phyloP scores from a whole-genome alignment of 164 flowering plant genomes.

The Chimonanthus salicifolius region DNA sequence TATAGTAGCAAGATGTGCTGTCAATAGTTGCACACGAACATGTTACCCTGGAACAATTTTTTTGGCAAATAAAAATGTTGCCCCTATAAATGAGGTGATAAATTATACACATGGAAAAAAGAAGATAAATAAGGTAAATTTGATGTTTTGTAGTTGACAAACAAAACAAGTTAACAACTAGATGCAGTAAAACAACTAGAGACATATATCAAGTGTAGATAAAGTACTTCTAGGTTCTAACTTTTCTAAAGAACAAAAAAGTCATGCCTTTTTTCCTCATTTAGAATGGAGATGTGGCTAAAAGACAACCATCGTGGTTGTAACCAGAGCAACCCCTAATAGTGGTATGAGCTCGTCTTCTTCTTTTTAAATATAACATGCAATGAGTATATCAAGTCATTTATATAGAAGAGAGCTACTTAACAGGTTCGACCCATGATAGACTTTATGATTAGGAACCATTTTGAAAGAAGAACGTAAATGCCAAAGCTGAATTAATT shows the following conservation, averaged over 20 bases:
- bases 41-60: constrained; percentile 3
- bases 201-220: not conserved
- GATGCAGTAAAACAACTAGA: not conserved
- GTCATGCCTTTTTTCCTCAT: no score
- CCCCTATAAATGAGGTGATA: not conserved
- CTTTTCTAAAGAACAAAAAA: not conserved
- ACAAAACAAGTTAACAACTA: not conserved
- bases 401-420: no score
- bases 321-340: not conserved
- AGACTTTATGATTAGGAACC: not conserved
- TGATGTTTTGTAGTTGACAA: not conserved
- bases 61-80: not conserved
- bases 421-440: not conserved
- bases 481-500: no score
- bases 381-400: not conserved
- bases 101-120: not conserved
- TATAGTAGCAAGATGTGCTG: not conserved
- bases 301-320: not conserved
- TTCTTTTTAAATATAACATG: not conserved
- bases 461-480: no score
- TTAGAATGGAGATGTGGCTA: no score
- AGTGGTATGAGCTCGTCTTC: no score
- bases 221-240: not conserved
- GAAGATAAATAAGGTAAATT: not conserved
- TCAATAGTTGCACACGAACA: not conserved